Percentiles rank a stretch among this genome's conserved stretches.
phyloP scores from a whole-genome alignment of 208 protist species.

The Leishmania mexicana region DNA sequence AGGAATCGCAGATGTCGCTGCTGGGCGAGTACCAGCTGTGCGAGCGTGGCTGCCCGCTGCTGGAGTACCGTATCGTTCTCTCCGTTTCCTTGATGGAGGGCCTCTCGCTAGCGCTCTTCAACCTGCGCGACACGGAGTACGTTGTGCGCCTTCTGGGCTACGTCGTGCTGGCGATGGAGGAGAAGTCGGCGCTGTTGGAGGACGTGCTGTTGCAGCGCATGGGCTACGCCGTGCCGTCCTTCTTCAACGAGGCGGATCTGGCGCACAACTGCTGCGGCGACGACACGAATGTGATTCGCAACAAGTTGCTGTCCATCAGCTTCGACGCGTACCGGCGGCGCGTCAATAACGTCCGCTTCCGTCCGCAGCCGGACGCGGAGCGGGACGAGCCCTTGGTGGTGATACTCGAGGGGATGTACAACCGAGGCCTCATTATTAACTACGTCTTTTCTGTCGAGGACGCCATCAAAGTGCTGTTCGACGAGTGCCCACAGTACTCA shows the following conservation, averaged over 20 bases:
- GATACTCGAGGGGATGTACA: constrained; percentile 84
- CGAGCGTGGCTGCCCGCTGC: constrained; percentile 15
- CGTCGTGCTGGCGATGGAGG: constrained; percentile 62
- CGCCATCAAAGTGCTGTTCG: constrained; percentile 74
- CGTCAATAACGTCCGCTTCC: constrained; percentile 79
- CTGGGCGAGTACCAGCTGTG: constrained; percentile 54
- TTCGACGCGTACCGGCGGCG: constrained; percentile 62
- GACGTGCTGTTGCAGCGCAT: constrained; percentile 84
- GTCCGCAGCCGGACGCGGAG: constrained; percentile 18
- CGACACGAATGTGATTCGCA: constrained; percentile 53
- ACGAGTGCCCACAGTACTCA: constrained; percentile 69
- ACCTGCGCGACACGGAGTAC: constrained; percentile 77
- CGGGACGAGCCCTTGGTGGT: constrained; percentile 52
- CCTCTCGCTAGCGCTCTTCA: constrained; percentile 62
- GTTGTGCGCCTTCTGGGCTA: constrained; percentile 65
- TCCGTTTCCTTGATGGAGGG: constrained; percentile 63
- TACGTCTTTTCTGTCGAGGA: constrained; percentile 71
- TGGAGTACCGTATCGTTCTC: constrained; percentile 48
- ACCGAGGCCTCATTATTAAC: constrained; percentile 83
- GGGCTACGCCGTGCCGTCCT: constrained; percentile 54
- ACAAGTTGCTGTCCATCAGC: constrained; percentile 52
- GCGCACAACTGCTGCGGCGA: constrained; percentile 77
- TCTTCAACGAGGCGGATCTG: constrained; percentile 65
- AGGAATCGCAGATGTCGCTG: constrained; percentile 60
- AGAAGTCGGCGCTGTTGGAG: constrained; percentile 73